Conservation (phyloP, 2,329 filamentous ascomycete species). For the Macrophomina pseudophaseolina region DNA sequence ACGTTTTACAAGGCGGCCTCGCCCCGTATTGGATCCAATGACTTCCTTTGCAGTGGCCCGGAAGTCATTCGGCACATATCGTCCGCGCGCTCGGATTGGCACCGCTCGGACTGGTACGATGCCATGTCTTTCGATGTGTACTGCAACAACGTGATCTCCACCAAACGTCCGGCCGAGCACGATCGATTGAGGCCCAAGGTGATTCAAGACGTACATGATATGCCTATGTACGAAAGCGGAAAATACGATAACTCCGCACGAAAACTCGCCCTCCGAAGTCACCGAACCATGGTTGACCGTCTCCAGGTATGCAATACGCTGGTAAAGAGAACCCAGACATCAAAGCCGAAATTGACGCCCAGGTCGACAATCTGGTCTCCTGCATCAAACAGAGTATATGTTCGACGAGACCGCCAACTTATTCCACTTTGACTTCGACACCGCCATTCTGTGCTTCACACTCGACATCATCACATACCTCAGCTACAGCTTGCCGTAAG, state of each 20-base stretch:
- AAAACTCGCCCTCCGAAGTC: background rate
- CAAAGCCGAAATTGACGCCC: constrained; percentile 90
- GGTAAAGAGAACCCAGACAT: constrained; percentile 78
- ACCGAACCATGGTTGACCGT: no score
- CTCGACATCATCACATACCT: constrained; percentile 62
- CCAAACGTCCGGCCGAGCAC: constrained; percentile 57
- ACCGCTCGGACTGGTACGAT: constrained; percentile 44
- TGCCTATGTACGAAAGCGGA: constrained; percentile 13
- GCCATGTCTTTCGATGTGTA: constrained; percentile 59
- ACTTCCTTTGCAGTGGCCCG: constrained; percentile 56
- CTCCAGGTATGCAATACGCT: constrained; percentile 50
- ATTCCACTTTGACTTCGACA: constrained; percentile 53
- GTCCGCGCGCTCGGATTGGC: constrained; percentile 49
- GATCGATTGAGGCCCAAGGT: constrained; percentile 52
- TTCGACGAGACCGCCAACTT: constrained; percentile 37
- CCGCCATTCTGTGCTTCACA: constrained; percentile 59
- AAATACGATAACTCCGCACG: background rate
- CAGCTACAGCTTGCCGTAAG: constrained; percentile 53
- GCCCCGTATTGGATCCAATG: constrained; percentile 54
- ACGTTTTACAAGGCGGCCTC: constrained; percentile 42
- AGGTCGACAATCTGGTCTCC: constrained; percentile 90
- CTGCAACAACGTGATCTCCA: constrained; percentile 60
- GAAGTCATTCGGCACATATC: constrained; percentile 52
- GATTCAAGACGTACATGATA: constrained; percentile 51
- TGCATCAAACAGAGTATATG: constrained; percentile 72